These are phyloP conservation scores for Dothideomycetes sp. DNA, from an alignment of 2,329 filamentous ascomycete genomes.

Conservation along the genomic window DNA sequence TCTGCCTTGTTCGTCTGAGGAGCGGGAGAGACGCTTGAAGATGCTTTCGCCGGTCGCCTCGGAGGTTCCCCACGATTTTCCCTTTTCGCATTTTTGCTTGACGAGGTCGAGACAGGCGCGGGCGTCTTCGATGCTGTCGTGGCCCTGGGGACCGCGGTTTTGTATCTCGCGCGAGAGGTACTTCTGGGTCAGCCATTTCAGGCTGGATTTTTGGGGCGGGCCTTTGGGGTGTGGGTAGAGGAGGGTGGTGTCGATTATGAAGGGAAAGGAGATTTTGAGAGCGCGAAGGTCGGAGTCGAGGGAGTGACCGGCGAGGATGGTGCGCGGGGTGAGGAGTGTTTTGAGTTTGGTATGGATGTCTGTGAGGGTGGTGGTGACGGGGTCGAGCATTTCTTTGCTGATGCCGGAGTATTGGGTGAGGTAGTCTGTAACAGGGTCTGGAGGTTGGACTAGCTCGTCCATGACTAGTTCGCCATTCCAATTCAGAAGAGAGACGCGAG, in stretches of 20 bases:
- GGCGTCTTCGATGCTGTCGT: constrained; percentile 89
- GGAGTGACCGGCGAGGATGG: constrained; percentile 71
- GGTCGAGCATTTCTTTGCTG: constrained; percentile 69
- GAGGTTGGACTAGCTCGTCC: constrained; percentile 86
- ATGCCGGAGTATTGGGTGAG: constrained; percentile 81
- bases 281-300: constrained; percentile 76
- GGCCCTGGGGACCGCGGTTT: constrained; percentile 60
- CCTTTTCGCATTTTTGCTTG: constrained; percentile 92
- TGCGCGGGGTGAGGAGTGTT: constrained; percentile 57
- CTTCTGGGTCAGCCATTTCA: constrained; percentile 82
- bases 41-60: constrained; percentile 77
- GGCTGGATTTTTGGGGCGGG: constrained; percentile 75
- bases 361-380: constrained; percentile 68
- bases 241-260: constrained; percentile 83
- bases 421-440: constrained; percentile 82
- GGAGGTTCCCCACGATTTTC: constrained; percentile 70
- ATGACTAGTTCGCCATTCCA: constrained; percentile 78
- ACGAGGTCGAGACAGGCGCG: constrained; percentile 83
- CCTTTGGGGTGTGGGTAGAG: constrained; percentile 86
- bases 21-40: constrained; percentile 63
- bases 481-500: constrained; percentile 73
- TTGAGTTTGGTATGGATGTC: constrained; percentile 68
- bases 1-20: constrained; percentile 37
- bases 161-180: constrained; percentile 84
- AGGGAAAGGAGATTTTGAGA: constrained; percentile 78